Evolutionary conservation across 1,139 yeast species (phyloP).

Genomic region (Scheffersomyces stambukii): DNA sequence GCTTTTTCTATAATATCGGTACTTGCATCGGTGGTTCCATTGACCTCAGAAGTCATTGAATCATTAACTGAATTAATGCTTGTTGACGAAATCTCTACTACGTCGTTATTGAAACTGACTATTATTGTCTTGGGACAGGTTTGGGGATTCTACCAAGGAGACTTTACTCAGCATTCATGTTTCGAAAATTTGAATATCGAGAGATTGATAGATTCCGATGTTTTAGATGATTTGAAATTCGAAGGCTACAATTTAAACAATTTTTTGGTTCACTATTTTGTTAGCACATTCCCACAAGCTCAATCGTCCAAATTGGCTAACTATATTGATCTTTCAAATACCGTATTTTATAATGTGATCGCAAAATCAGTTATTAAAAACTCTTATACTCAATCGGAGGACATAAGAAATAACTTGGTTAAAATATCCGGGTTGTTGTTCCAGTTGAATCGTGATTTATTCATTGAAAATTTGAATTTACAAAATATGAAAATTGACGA

Average conservation of each 20-base stretch:
- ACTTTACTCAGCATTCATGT: conserved; percentile 11
- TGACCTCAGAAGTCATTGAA: conserved; percentile 56
- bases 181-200: conserved; percentile 14
- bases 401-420: conserved; percentile 28
- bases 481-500: conserved; percentile 41
- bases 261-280: conserved; percentile 26
- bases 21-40: conserved; percentile 65
- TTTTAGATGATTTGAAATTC: conserved; percentile 13
- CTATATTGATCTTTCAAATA: conserved; percentile 17
- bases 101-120: conserved; percentile 25
- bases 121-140: conserved; percentile 39
- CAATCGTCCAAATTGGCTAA: conserved; percentile 20
- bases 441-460: conserved; percentile 32
- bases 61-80: conserved; percentile 70
- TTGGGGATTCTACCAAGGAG: conserved; percentile 29
- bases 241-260: conserved; percentile 30
- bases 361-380: conserved; percentile 20
- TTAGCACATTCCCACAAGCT: conserved; percentile 16
- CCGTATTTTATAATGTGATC: conserved; percentile 20
- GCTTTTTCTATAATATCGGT: conserved; percentile 82
- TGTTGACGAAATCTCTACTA: conserved; percentile 16
- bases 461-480: conserved; percentile 36
- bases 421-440: conserved; percentile 44
- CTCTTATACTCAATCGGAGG: conserved; percentile 15
- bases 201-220: conserved; percentile 3